phyloP scores from a whole-genome alignment of 768 basidiomycete genomes.

The Kwoniella heveanensis region DNA sequence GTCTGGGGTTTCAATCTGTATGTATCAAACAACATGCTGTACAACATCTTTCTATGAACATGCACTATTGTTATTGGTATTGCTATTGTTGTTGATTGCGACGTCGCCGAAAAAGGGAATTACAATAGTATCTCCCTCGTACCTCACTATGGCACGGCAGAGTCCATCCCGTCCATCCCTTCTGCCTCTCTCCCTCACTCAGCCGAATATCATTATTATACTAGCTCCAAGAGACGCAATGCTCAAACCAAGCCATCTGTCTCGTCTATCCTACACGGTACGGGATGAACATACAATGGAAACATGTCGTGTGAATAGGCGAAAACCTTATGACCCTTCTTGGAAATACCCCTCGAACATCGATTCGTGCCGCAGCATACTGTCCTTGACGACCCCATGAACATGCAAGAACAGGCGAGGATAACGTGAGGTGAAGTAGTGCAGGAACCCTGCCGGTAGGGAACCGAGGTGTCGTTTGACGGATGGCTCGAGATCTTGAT shows the following conservation, averaged over 20 bases:
- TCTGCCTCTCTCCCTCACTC: no score
- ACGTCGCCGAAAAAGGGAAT: neutral
- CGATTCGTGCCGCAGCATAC: constrained; percentile 74
- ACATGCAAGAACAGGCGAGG: constrained; percentile 90
- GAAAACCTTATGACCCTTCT: constrained; percentile 20
- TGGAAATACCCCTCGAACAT: constrained; percentile 87
- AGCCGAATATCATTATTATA: no score
- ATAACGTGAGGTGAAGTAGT: constrained; percentile 92
- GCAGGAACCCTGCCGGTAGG: constrained; percentile 88
- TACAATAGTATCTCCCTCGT: no score
- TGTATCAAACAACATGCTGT: constrained; percentile 11
- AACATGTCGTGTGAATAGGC: neutral
- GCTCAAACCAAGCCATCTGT: neutral
- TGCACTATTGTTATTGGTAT: neutral
- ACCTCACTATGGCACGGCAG: no score
- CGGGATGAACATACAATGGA: neutral
- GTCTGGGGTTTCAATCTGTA: neutral
- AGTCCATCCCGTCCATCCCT: no score
- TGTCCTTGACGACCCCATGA: constrained; percentile 73
- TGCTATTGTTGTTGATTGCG: no score
- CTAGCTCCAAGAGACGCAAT: neutral
- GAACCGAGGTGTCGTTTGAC: constrained; percentile 84
- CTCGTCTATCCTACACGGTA: no score
- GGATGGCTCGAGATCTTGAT: constrained; percentile 91
- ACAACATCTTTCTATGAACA: constrained; percentile 5